Percentiles rank a stretch among this genome's conserved stretches.
These are phyloP conservation scores for Mimosa bimucronata DNA, from an alignment of 306 rosid genomes.

Conservation along the genomic window DNA sequence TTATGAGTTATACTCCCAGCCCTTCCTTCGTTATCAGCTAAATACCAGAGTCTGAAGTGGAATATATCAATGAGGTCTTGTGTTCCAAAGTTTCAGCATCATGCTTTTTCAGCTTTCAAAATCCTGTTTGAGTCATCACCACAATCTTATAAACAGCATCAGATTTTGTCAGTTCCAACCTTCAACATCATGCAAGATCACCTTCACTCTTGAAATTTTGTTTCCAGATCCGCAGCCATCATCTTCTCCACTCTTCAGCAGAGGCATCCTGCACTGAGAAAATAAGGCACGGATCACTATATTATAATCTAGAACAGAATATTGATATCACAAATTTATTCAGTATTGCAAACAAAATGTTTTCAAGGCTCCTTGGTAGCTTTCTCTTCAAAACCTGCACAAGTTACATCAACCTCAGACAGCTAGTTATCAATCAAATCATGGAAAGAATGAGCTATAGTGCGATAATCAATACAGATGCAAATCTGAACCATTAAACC, in stretches of 20 bases:
- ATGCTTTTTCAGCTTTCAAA: constrained; percentile 19
- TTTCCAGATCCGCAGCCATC: neutral
- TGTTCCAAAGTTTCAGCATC: constrained; percentile 6
- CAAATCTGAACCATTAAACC: constrained; percentile 29
- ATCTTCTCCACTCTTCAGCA: constrained; percentile 31
- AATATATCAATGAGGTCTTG: neutral
- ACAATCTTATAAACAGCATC: constrained; percentile 10
- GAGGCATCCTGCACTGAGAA: constrained; percentile 38
- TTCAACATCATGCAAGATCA: constrained; percentile 2
- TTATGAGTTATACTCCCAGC: neutral
- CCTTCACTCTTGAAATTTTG: neutral
- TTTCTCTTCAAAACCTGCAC: constrained; percentile 72
- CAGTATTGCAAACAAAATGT: constrained; percentile 37
- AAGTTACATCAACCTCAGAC: constrained; percentile 54
- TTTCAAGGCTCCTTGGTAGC: constrained; percentile 54
- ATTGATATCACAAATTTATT: constrained; percentile 32
- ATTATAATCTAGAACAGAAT: constrained; percentile 28
- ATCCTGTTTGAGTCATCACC: neutral
- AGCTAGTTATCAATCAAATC: constrained; percentile 34
- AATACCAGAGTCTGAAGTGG: constrained; percentile 23
- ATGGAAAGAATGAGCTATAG: constrained; percentile 27
- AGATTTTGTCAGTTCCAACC: constrained; percentile 11
- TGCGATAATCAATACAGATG: constrained; percentile 25
- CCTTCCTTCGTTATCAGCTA: constrained; percentile 3
- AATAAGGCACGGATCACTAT: constrained; percentile 37